phyloP scores from a whole-genome alignment of 495 filamentous ascomycete species.

The Thozetella sp. region DNA sequence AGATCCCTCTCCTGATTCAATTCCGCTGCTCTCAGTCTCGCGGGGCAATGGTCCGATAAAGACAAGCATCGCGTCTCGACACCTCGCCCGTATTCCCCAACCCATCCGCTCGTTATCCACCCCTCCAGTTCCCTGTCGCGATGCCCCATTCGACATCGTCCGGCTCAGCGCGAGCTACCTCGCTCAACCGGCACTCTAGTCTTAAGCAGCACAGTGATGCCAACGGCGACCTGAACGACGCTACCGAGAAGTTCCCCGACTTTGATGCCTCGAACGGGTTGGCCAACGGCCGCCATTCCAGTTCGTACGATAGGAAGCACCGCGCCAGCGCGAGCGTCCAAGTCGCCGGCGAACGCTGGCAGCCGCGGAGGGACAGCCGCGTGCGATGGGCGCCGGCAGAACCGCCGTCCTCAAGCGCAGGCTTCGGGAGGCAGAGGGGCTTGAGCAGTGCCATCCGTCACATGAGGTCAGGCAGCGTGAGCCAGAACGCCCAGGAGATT shows the following conservation, averaged over 20 bases:
- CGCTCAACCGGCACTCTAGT: slow-evolving; percentile 22
- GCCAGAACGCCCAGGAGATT: slow-evolving; percentile 90
- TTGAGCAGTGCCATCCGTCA: slow-evolving; percentile 82
- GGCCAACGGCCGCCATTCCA: slow-evolving; percentile 27
- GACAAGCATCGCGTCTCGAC: not conserved
- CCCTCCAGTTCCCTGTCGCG: slow-evolving; percentile 1
- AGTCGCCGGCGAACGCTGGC: slow-evolving; percentile 47
- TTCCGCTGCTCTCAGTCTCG: not conserved
- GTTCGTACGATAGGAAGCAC: slow-evolving; percentile 33
- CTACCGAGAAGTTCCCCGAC: slow-evolving; percentile 57
- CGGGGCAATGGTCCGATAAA: slow-evolving; percentile 8
- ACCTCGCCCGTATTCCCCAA: not conserved
- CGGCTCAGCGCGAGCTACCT: slow-evolving; percentile 26
- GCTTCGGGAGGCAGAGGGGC: slow-evolving; percentile 77
- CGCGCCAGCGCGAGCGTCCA: slow-evolving; percentile 30
- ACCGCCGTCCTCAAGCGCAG: slow-evolving; percentile 29
- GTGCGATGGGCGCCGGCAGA: slow-evolving; percentile 46
- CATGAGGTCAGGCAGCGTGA: slow-evolving; percentile 80
- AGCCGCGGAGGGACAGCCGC: slow-evolving; percentile 49
- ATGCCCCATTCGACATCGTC: slow-evolving; percentile 30
- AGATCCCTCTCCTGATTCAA: not conserved
- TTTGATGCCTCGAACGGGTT: slow-evolving; percentile 40
- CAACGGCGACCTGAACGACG: slow-evolving; percentile 30
- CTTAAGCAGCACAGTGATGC: slow-evolving; percentile 29
- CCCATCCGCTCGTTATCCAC: slow-evolving; percentile 1